Evolutionary conservation across 2,329 filamentous ascomycete species (phyloP).

Genomic region (Rutstroemia sp.): DNA sequence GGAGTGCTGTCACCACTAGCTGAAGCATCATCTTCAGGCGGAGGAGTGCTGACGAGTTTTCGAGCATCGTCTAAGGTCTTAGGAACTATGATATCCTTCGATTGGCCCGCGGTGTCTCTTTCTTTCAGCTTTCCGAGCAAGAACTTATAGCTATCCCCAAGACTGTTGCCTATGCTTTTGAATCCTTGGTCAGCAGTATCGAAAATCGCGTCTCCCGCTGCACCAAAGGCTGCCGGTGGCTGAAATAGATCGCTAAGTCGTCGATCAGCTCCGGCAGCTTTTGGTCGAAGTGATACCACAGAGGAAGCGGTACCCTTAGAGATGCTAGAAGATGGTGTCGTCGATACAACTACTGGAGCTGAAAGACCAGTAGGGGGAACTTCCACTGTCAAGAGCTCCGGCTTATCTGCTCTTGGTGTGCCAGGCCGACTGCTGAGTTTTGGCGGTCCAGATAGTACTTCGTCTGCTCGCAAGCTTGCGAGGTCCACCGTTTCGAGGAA

Average conservation of each 20-base stretch:
- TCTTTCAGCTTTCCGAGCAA: slow-evolving; percentile 83
- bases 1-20: slow-evolving; percentile 43
- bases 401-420: slow-evolving; percentile 34
- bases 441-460: slow-evolving; percentile 59
- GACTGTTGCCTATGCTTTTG: slow-evolving; percentile 82
- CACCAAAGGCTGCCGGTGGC: slow-evolving; percentile 72
- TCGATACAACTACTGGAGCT: slow-evolving; percentile 17
- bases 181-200: slow-evolving; percentile 86
- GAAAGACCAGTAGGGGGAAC: slow-evolving; percentile 27
- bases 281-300: slow-evolving; percentile 27
- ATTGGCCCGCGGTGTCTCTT: slow-evolving; percentile 42
- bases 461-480: slow-evolving; percentile 76
- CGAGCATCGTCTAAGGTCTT: slow-evolving; percentile 90
- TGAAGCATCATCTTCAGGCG: slow-evolving; percentile 37
- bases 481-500: slow-evolving; percentile 95
- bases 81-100: slow-evolving; percentile 56
- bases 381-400: slow-evolving; percentile 23
- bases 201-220: slow-evolving; percentile 76
- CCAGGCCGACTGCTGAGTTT: slow-evolving; percentile 46
- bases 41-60: slow-evolving; percentile 72
- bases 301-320: slow-evolving; percentile 26
- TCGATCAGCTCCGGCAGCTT: slow-evolving; percentile 52
- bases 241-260: slow-evolving; percentile 82
- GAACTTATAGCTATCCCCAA: slow-evolving; percentile 91
- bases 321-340: slow-evolving; percentile 28